Conservation (phyloP, 129 eudicot species). For the Flaveria linearis region DNA sequence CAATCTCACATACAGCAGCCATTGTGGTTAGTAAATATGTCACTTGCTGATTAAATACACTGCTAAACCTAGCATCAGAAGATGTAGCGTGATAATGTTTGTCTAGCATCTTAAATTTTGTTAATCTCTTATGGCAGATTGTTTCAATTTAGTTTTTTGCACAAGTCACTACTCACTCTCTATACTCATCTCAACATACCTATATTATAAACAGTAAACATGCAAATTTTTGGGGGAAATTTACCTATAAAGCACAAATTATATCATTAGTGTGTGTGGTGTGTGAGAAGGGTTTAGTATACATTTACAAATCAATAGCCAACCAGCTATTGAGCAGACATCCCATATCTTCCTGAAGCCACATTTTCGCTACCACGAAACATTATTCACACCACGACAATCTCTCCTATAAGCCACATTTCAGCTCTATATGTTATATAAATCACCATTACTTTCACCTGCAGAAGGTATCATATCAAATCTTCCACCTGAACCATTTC, state of each 20-base stretch:
- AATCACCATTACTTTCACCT: slow-evolving; percentile 37
- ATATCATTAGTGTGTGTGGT: background rate
- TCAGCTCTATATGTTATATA: slow-evolving; percentile 14
- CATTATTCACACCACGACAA: slow-evolving; percentile 42
- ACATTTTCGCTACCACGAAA: slow-evolving; percentile 50
- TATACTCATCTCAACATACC: background rate
- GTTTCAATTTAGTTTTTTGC: background rate
- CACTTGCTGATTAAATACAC: background rate
- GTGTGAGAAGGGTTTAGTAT: background rate
- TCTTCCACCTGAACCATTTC: slow-evolving; percentile 42
- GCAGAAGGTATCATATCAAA: slow-evolving; percentile 27
- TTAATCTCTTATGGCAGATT: background rate
- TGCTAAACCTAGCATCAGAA: background rate
- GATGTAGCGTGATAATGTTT: slow-evolving; percentile 1
- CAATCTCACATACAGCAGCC: background rate
- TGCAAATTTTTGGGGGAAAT: background rate
- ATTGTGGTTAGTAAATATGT: background rate
- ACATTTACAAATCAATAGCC: slow-evolving; percentile 42
- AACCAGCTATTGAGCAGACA: slow-evolving; percentile 44
- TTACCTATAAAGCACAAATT: background rate
- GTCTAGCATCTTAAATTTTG: background rate
- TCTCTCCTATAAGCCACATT: slow-evolving; percentile 23
- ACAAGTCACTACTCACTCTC: slow-evolving; percentile 2
- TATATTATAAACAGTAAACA: background rate
- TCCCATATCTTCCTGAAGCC: slow-evolving; percentile 50